Evolutionary conservation across 106 monocot species (phyloP).

Genomic region (Gastrodia elata): DNA sequence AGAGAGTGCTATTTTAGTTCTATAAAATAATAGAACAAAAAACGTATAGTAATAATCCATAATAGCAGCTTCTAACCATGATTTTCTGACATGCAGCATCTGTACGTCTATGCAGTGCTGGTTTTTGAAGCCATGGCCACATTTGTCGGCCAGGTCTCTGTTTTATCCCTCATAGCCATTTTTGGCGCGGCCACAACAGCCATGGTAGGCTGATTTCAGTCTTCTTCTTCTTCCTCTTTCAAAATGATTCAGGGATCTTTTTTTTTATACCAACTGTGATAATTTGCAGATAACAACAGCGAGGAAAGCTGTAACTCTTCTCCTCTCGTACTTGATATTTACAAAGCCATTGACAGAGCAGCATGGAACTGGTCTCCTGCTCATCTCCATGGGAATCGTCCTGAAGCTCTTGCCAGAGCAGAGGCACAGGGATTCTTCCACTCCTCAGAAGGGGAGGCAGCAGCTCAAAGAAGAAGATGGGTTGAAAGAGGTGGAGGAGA

Average conservation of each 20-base stretch:
- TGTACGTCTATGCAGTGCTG: slow-evolving; percentile 70
- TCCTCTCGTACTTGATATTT: slow-evolving; percentile 53
- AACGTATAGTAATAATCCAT: too few relatives aligned
- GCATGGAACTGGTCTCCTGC: slow-evolving; percentile 45
- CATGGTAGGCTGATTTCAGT: slow-evolving; percentile 34
- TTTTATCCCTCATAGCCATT: slow-evolving; percentile 76
- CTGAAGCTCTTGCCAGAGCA: slow-evolving; percentile 48
- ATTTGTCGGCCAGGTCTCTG: slow-evolving; percentile 75
- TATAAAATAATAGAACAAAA: too few relatives aligned
- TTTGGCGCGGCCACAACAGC: slow-evolving; percentile 89
- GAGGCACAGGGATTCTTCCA: slow-evolving; percentile 8
- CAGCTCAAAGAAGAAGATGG: not conserved
- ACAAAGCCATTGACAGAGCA: slow-evolving; percentile 61
- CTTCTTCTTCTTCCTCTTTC: not conserved
- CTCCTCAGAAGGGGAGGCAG: slow-evolving; percentile 1
- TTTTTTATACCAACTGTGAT: not conserved
- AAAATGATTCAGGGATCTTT: not conserved
- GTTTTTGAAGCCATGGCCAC: slow-evolving; percentile 84
- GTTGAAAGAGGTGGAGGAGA: not conserved
- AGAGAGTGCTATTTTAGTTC: too few relatives aligned
- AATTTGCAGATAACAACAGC: slow-evolving; percentile 41
- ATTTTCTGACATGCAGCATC: slow-evolving; percentile 40
- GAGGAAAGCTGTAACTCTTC: slow-evolving; percentile 50
- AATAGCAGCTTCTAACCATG: not conserved
- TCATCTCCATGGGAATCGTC: slow-evolving; percentile 51